A percentile compares a stretch with the other conserved stretches of the same genome.
Evolutionary conservation across 2,329 filamentous ascomycete genomes (phyloP).

Genomic region (Metarhizium brunneum): DNA sequence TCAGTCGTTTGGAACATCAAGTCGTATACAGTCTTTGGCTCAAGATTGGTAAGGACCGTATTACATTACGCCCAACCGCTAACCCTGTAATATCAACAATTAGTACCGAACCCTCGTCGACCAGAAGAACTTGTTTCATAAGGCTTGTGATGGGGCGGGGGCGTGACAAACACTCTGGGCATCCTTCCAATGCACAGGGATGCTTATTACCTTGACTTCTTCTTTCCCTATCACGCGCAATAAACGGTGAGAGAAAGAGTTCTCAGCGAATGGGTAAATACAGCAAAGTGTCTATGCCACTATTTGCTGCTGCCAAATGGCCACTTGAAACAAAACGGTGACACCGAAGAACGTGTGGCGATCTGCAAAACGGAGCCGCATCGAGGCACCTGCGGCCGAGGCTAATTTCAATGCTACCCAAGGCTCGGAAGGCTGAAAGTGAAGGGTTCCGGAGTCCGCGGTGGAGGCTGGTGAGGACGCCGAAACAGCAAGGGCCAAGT

Average conservation of each 20-base stretch:
- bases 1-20: too few relatives aligned
- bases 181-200: not conserved
- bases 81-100: too few relatives aligned
- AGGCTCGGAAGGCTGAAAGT: not conserved
- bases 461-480: not conserved
- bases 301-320: not conserved
- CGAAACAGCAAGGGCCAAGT: too few relatives aligned
- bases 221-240: not conserved
- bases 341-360: not conserved
- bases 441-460: not conserved
- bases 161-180: not conserved
- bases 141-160: not conserved
- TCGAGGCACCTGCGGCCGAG: not conserved
- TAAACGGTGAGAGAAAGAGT: not conserved
- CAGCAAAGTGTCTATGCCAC: not conserved
- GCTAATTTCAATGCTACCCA: not conserved
- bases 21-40: too few relatives aligned
- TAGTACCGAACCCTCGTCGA: too few relatives aligned
- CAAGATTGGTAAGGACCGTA: too few relatives aligned
- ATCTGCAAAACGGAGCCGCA: not conserved
- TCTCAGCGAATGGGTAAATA: not conserved
- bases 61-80: too few relatives aligned
- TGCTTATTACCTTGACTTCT: not conserved
- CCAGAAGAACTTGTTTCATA: not conserved
- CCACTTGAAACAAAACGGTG: not conserved